Evolutionary conservation across 805 yeast genomes (phyloP).

Genomic region (Candida nitratophila): DNA sequence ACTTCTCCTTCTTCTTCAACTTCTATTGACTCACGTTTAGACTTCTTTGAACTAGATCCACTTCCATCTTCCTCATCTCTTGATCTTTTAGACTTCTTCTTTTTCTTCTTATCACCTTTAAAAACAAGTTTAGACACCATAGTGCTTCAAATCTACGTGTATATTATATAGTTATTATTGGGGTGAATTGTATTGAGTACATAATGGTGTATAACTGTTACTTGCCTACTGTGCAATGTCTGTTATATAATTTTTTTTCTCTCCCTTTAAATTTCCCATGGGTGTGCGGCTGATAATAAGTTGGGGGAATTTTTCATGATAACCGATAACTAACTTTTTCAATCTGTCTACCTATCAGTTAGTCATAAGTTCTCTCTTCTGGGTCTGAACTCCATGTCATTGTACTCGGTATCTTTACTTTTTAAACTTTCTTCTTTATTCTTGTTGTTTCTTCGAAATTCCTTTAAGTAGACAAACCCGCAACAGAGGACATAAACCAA

Average conservation of each 20-base stretch:
- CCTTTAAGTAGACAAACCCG: constrained; percentile 26
- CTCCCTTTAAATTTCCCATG: background rate
- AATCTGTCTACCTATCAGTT: too few relatives aligned
- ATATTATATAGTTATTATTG: too few relatives aligned
- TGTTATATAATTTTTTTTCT: background rate
- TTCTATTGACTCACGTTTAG: background rate
- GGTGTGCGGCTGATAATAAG: background rate
- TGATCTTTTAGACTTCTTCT: constrained; percentile 9
- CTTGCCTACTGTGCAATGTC: too few relatives aligned
- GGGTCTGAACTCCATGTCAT: background rate
- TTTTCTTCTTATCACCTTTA: constrained; percentile 21
- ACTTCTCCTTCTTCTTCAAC: constrained; percentile 5
- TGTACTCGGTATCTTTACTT: background rate
- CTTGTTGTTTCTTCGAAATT: background rate
- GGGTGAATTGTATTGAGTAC: too few relatives aligned
- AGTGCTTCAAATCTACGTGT: background rate
- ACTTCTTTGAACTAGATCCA: background rate
- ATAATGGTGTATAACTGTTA: too few relatives aligned
- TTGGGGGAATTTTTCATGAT: too few relatives aligned
- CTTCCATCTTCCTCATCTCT: background rate
- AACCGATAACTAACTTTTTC: too few relatives aligned
- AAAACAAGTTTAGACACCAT: constrained; percentile 28
- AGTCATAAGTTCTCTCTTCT: background rate
- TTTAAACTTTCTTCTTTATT: too few relatives aligned
- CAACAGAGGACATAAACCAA: constrained; percentile 32